These are phyloP conservation scores for Didymella lethalis DNA, from an alignment of 2,329 filamentous ascomycete genomes.

Conservation along the genomic window DNA sequence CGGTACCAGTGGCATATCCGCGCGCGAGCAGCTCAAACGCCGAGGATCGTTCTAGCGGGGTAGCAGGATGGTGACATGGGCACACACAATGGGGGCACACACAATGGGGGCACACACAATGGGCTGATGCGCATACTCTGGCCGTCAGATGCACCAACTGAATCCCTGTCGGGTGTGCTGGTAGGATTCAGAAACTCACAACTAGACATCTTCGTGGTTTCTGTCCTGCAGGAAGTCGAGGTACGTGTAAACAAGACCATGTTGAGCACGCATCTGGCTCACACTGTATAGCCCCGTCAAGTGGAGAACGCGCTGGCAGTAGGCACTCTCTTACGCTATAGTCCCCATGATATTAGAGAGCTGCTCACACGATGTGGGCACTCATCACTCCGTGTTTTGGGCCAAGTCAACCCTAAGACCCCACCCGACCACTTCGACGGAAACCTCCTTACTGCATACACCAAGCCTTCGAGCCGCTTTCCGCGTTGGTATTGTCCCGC, in stretches of 20 bases:
- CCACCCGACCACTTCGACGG: slow-evolving; percentile 65
- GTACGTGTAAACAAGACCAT: slow-evolving; percentile 54
- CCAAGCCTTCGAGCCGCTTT: slow-evolving; percentile 59
- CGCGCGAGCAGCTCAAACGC: slow-evolving; percentile 91
- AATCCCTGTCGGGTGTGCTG: slow-evolving; percentile 80
- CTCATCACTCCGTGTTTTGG: slow-evolving; percentile 83
- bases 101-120: slow-evolving; percentile 76
- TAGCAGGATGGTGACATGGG: slow-evolving; percentile 68
- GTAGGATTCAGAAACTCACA: slow-evolving; percentile 96
- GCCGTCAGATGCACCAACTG: slow-evolving; percentile 84
- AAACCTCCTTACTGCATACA: slow-evolving; percentile 71
- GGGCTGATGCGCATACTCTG: slow-evolving; percentile 98
- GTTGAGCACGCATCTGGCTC: slow-evolving; percentile 43
- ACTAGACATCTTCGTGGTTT: slow-evolving; percentile 87
- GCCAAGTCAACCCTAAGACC: slow-evolving; percentile 73
- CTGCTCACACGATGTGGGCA: slow-evolving; percentile 88
- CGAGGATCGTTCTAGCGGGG: slow-evolving; percentile 85
- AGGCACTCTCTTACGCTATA: slow-evolving; percentile 83
- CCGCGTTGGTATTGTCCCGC: slow-evolving; percentile 75
- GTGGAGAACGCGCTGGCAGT: slow-evolving; percentile 88
- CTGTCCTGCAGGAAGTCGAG: slow-evolving; percentile 90
- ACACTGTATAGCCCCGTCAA: slow-evolving; percentile 46
- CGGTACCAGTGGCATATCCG: slow-evolving; percentile 82
- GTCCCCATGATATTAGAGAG: slow-evolving; percentile 78
- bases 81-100: slow-evolving; percentile 72